These are phyloP conservation scores for Brassica nigra DNA, from an alignment of 345 rosid genomes.

Conservation along the genomic window DNA sequence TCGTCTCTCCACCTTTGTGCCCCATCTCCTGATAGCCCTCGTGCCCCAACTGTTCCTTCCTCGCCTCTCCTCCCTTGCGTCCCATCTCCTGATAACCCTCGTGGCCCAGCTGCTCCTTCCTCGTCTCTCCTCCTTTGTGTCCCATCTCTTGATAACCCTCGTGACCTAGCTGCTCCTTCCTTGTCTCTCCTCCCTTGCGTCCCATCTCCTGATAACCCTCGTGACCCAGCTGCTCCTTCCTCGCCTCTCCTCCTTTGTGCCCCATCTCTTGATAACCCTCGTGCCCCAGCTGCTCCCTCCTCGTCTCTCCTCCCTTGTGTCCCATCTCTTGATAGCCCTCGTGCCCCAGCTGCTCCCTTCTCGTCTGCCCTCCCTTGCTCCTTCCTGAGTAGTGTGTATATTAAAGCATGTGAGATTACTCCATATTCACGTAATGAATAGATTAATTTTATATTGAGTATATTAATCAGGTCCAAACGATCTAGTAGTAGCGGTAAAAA, in stretches of 20 bases:
- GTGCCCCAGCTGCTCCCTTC: slow-evolving; percentile 51
- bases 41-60: not conserved
- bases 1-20: slow-evolving; percentile 56
- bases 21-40: not conserved
- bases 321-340: too few species aligned
- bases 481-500: not conserved
- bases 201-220: slow-evolving; percentile 80
- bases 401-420: not conserved
- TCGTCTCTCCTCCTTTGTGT: slow-evolving; percentile 58
- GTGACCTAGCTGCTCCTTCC: slow-evolving; percentile 58
- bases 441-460: too few species aligned
- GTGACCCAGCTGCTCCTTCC: slow-evolving; percentile 67
- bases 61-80: slow-evolving; percentile 52
- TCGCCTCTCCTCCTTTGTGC: slow-evolving; percentile 51
- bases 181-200: slow-evolving; percentile 51
- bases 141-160: slow-evolving; percentile 68
- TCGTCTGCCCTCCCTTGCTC: slow-evolving; percentile 55
- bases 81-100: slow-evolving; percentile 86
- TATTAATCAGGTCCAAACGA: not conserved
- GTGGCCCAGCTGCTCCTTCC: slow-evolving; percentile 68
- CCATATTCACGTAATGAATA: not conserved
- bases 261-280: slow-evolving; percentile 82
- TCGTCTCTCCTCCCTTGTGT: too few species aligned
- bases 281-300: slow-evolving; percentile 38
- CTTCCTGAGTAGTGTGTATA: slow-evolving; percentile 34